Base-by-base conservation (phyloP, 2,329 filamentous ascomycete species). In the Colletotrichum lini region DNA sequence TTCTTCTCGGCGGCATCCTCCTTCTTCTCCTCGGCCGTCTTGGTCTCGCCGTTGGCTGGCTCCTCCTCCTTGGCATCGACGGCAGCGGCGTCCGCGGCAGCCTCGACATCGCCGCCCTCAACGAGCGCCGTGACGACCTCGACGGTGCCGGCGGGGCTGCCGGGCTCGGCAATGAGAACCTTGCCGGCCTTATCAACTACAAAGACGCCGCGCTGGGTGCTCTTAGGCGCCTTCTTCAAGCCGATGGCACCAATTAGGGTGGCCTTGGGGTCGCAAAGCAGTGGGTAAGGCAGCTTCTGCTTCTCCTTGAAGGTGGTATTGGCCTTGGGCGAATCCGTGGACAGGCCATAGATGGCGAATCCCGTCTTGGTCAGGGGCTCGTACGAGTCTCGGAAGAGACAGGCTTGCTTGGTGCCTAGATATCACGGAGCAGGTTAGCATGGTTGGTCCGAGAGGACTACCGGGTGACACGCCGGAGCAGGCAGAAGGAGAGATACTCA, bases 231-330 rank as follows among this genome's bases (percentile, higher is more conserved):
- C 85, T 98, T 98, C 85, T 95, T 95, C 75, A 98, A 84, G n/a
- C 95, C 96, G 79, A 98, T 93, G 66, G 95, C 95, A 15, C 82
- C 86, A 77, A 98, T 97, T 70, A 99, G 88, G 2, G 89, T 91
- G 38, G 88, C 89, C 62, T 84, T 83, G 7, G 92, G 89, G 81
- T 99, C 95, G 84, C 95, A 98, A 50, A 99, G 89, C 56, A 99
- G 90, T 45, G 93, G 86, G 82, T 98, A 99, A 6, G 92, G 94
- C 65, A 98, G 89, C 74, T 93, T 94, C 82, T 98, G 94, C 85
- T 97, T 98, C 50, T 91, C 92, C 83, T 94, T 93, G 88, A 98
- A 99, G 56, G 90, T 94, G 30, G 94, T 95, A 85, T 99, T 99
- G 77, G 94, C 91, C 84, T 96, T 97, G 77, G 94, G 91, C 58